phyloP scores from a whole-genome alignment of 225 moss, liverwort and hornwort genomes.

The Rhytidiadelphus loreus region DNA sequence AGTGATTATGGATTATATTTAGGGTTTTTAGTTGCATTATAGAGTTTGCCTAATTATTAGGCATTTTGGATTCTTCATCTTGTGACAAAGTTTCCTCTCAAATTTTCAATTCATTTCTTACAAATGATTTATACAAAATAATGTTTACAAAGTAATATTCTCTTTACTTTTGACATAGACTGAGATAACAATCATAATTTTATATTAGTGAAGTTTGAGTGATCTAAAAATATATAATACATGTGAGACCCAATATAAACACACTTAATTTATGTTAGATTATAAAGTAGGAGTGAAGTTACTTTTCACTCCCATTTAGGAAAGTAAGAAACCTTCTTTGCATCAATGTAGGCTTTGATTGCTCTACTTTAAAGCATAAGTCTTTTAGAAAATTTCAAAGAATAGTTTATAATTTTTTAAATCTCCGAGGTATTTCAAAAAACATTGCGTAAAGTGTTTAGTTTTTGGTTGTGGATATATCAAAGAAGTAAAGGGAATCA shows the following conservation, averaged over 20 bases:
- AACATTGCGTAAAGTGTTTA: accelerated
- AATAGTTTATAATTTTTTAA: accelerated
- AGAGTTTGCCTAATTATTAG: accelerated
- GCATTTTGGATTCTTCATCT: too few relatives aligned
- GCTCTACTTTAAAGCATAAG: too few relatives aligned
- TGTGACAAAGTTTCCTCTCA: accelerated
- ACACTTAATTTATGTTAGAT: neutral
- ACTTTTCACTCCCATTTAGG: neutral
- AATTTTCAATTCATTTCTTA: neutral
- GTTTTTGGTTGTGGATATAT: neutral
- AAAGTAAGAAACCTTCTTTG: neutral
- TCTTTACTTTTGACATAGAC: neutral
- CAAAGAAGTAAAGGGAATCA: too few relatives aligned
- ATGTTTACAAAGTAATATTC: neutral
- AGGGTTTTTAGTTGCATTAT: neutral
- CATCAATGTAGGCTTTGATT: accelerated
- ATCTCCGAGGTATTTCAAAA: accelerated
- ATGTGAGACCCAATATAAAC: neutral
- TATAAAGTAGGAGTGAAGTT: neutral
- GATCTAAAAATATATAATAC: neutral
- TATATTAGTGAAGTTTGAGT: neutral
- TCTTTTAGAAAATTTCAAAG: neutral
- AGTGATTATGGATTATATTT: accelerated
- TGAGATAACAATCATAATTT: neutral
- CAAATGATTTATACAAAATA: neutral